Evolutionary conservation across 495 filamentous ascomycete species (phyloP), one percentile per base, ranked within the genome.

Genomic region (Aspergillus baeticus): DNA sequence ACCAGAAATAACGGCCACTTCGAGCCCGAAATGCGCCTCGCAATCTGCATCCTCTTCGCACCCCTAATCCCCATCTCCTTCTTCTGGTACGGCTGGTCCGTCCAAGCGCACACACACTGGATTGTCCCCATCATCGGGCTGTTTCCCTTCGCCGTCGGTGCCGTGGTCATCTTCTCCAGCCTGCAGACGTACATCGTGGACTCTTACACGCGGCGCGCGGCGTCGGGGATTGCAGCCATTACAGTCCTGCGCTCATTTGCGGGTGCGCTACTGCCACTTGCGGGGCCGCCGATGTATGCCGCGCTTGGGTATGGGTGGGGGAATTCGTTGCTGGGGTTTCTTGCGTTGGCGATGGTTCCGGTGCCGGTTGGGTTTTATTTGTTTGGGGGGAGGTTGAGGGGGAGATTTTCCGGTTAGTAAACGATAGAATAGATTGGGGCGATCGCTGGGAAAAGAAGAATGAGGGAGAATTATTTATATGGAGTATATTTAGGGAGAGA

Each of bases 1-100:
- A n/a, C n/a, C n/a, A n/a, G n/a, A n/a, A n/a, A n/a, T n/a, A 51
- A 47, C 29, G 57, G 52, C n/a, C 45, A 51, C 11, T 61, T 56
- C 21, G 60, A 63, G 35, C 62, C 65, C 1, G 65, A 68, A 41
- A 62, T 65, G 58, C 65, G 65, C 6, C 58, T 68, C 0, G 47
- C 59, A 0, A 22, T 57, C 15, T 50, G 26, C 26, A 51, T 63
- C 10, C 23, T 51, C n/a, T 63, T 55, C 3, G 70, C 75, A 0
- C 47, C 70, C n/a, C 59, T 86, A 2, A 65, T 85, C 10, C 85
- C 86, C 0, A 57, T 84, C 35, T 73, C 73, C 3, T 69, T 88
- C 39, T 90, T 90, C 69, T 90, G 87, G 87, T 74, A 86, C 10
- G 87, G 84, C 10, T 90, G 84, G 83, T 77, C 81, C 4, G 79